A percentile compares a stretch with the other conserved stretches of the same genome.
These are phyloP conservation scores for Cutaneotrichosporon daszewskae DNA, from an alignment of 1,284 basidiomycete species.

Conservation along the genomic window DNA sequence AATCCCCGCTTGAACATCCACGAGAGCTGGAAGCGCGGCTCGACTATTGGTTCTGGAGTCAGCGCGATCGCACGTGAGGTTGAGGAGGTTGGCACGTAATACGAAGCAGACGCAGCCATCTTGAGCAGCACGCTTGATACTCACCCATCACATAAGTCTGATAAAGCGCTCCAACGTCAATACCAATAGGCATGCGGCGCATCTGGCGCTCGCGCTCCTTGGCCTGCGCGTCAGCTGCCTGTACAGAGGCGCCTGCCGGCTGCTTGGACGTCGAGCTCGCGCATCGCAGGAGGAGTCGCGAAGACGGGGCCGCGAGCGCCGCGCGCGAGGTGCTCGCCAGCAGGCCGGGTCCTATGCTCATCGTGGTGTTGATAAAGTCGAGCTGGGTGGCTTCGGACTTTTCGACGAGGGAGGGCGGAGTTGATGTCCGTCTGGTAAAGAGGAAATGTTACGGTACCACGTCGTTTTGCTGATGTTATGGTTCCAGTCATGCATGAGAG, in stretches of 20 bases:
- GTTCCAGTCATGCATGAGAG: no score
- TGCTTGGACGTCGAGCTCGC: neutral
- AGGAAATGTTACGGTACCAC: no score
- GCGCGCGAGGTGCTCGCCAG: conserved; percentile 12
- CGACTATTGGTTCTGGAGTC: conserved; percentile 11
- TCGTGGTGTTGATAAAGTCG: no score
- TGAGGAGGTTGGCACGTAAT: no score
- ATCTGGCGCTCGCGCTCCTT: conserved; percentile 8
- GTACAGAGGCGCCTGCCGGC: conserved; percentile 4
- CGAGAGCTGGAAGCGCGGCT: neutral
- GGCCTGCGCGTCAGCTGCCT: conserved; percentile 9
- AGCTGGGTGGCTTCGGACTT: no score
- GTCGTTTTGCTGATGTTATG: no score
- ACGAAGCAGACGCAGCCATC: no score
- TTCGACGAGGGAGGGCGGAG: no score
- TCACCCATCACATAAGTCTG: conserved; percentile 6
- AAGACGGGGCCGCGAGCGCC: neutral
- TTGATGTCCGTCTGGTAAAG: no score
- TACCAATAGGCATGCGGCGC: conserved; percentile 3
- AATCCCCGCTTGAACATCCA: conserved; percentile 2
- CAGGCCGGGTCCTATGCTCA: conserved; percentile 15
- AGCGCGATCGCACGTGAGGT: neutral
- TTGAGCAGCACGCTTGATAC: no score
- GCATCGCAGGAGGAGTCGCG: neutral
- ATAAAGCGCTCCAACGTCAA: conserved; percentile 3